These are phyloP conservation scores for Xylariomycetidae sp. DNA, from an alignment of 2,329 filamentous ascomycete species.

Conservation along the genomic window DNA sequence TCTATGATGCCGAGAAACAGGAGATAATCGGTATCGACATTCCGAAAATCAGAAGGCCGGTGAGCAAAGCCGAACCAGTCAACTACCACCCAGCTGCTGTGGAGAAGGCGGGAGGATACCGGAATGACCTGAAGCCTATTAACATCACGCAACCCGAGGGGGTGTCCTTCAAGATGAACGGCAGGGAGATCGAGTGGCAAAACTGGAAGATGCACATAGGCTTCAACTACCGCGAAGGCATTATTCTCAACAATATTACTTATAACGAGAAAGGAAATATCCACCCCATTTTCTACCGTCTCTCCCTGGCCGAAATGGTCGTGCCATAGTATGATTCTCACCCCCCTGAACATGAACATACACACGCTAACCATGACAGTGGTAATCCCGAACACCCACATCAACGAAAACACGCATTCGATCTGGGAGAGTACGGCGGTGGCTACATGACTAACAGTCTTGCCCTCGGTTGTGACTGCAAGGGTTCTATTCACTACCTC, in stretches of 20 bases:
- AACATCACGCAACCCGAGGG: slow-evolving; percentile 86
- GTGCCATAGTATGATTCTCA: slow-evolving; percentile 62
- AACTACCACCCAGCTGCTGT: slow-evolving; percentile 77
- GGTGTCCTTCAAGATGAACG: slow-evolving; percentile 76
- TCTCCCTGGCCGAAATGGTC: slow-evolving; percentile 91
- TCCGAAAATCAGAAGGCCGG: slow-evolving; percentile 68
- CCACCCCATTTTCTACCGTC: slow-evolving; percentile 79
- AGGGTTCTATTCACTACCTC: slow-evolving; percentile 87
- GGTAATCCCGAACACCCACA: slow-evolving; percentile 77
- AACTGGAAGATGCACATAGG: slow-evolving; percentile 92
- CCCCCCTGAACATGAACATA: too few relatives aligned
- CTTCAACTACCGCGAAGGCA: slow-evolving; percentile 91
- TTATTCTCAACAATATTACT: slow-evolving; percentile 84
- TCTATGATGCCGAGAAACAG: slow-evolving; percentile 76
- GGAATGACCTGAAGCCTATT: slow-evolving; percentile 77
- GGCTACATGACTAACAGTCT: slow-evolving; percentile 82
- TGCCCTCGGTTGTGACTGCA: slow-evolving; percentile 76
- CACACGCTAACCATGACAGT: slow-evolving; percentile 19
- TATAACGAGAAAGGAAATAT: slow-evolving; percentile 79
- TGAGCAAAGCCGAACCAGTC: slow-evolving; percentile 67
- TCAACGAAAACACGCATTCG: slow-evolving; percentile 77
- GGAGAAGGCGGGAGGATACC: slow-evolving; percentile 69
- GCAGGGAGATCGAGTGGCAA: slow-evolving; percentile 77
- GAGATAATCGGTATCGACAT: slow-evolving; percentile 81
- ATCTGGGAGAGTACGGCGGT: slow-evolving; percentile 75